A percentile compares a stretch with the other conserved stretches of the same genome.
These are phyloP conservation scores for Jamesozyma lodderae DNA, from an alignment of 805 yeast genomes.

Conservation along the genomic window DNA sequence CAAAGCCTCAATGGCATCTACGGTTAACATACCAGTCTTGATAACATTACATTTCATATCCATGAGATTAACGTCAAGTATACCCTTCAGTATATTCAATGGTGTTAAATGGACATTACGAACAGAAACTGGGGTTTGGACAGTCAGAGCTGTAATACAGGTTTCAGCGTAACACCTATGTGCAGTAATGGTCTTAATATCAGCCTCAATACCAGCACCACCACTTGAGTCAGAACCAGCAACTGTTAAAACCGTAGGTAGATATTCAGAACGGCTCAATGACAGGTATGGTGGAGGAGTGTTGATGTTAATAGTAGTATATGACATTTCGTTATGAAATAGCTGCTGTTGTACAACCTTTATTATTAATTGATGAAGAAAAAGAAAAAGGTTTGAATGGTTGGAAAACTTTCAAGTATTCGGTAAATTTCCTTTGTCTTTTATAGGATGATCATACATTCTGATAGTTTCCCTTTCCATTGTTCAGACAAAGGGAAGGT, in stretches of 20 bases:
- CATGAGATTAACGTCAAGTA: constrained; percentile 44
- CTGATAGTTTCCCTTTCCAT: no score
- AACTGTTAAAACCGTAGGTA: constrained; percentile 38
- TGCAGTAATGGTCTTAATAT: constrained; percentile 66
- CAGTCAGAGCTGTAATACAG: constrained; percentile 70
- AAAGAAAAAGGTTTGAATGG: no score
- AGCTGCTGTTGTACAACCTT: no score
- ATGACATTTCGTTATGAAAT: constrained; percentile 11
- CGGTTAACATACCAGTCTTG: constrained; percentile 72
- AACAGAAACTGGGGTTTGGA: constrained; percentile 54
- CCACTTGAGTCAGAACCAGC: constrained; percentile 85
- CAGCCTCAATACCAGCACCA: constrained; percentile 91
- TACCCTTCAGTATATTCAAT: constrained; percentile 35
- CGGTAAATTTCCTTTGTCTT: no score
- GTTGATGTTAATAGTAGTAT: constrained; percentile 15
- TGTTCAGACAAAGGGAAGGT: no score
- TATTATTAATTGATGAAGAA: no score
- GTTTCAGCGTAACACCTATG: constrained; percentile 71
- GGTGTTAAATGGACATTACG: constrained; percentile 36
- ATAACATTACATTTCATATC: constrained; percentile 60
- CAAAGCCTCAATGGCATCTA: constrained; percentile 44
- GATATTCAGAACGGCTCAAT: constrained; percentile 18
- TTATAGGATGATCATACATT: no score
- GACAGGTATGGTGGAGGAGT: constrained; percentile 28
- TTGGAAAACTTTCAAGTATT: no score